A percentile compares a stretch with the other conserved stretches of the same genome.
These are phyloP conservation scores for Acanthamoeba culbertsoni DNA, from an alignment of 208 protist genomes.

Conservation along the genomic window DNA sequence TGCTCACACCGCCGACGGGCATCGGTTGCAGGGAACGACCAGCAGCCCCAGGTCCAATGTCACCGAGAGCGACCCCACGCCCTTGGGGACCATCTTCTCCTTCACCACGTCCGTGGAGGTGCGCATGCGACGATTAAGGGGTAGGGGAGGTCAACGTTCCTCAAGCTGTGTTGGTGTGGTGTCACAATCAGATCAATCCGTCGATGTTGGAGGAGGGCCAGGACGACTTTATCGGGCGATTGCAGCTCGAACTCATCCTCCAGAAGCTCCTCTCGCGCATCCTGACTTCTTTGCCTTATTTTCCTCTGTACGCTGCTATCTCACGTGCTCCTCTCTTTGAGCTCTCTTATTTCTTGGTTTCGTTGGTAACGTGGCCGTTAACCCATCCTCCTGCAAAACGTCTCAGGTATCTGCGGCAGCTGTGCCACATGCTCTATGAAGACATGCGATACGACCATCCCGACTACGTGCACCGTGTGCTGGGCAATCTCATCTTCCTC, in stretches of 20 bases:
- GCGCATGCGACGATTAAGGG: too few relatives aligned
- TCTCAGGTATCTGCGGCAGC: neutral
- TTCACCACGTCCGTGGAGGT: neutral
- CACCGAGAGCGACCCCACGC: neutral
- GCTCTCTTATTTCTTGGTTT: neutral
- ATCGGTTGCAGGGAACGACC: neutral
- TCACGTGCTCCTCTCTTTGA: too few relatives aligned
- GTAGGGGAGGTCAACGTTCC: neutral
- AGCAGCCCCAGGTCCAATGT: neutral
- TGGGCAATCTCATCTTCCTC: constrained; percentile 57
- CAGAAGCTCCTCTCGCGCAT: neutral
- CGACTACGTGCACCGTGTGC: constrained; percentile 2
- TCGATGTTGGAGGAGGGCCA: neutral
- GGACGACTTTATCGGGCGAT: neutral
- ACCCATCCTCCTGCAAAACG: neutral
- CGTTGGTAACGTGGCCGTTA: neutral
- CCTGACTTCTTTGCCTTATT: neutral
- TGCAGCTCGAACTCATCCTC: constrained; percentile 13
- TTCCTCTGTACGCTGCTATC: neutral
- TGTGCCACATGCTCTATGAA: constrained; percentile 22
- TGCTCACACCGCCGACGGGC: neutral
- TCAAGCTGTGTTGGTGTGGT: neutral
- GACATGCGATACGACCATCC: constrained; percentile 9
- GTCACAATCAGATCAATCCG: neutral
- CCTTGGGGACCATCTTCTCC: neutral